Base-by-base conservation (phyloP, 495 filamentous ascomycete species). In the Chlorociboria aeruginascens region DNA sequence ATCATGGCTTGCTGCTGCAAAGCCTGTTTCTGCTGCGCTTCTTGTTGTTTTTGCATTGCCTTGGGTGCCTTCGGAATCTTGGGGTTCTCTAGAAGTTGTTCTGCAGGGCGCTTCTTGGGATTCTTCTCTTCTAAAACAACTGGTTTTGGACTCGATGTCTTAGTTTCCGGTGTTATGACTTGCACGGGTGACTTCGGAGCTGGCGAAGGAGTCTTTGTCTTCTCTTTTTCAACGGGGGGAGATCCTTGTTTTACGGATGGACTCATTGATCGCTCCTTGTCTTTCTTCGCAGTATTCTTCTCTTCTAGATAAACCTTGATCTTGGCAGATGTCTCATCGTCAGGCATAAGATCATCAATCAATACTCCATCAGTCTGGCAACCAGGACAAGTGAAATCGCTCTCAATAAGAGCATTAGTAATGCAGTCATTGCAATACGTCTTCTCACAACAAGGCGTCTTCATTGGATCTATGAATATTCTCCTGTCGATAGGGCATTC, bases 401-500 rank as follows among this genome's bases (percentile, higher is more conserved):
- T 90, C 71, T 97, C 88, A 68, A 95, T 88, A 69, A 98, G 81
- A 58, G 86, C 82, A 78, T 89, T 93, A 57, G 89, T 89, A 65
- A 97, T 95, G 82, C 92, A 98, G 57, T 97, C 88, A 77, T 88
- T 85, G 78, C 92, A 98, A 76, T 90, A 97, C 63, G 89, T 95
- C 74, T 83, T 89, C 64, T 83, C 77, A 72, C 92, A 98, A 73
- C 92, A 98, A 50, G 92, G 93, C 55, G 90, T 97, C 76, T 95
- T 90, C 71, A 88, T 89, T 72, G 92, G 89, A 63, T 95, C 85
- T 80, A 90, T 76, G 69, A 96, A 95, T 72, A 95, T 79, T 64
- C 83, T 86, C 66, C 93, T 90, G 77, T 95, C 89, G 74, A 97
- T 85, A 55, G 86, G 71, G 73, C 92, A 98, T 65, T 89, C 81